These are phyloP conservation scores for Taphrina wiesneri DNA, from an alignment of 1,139 yeast genomes.

Conservation along the genomic window DNA sequence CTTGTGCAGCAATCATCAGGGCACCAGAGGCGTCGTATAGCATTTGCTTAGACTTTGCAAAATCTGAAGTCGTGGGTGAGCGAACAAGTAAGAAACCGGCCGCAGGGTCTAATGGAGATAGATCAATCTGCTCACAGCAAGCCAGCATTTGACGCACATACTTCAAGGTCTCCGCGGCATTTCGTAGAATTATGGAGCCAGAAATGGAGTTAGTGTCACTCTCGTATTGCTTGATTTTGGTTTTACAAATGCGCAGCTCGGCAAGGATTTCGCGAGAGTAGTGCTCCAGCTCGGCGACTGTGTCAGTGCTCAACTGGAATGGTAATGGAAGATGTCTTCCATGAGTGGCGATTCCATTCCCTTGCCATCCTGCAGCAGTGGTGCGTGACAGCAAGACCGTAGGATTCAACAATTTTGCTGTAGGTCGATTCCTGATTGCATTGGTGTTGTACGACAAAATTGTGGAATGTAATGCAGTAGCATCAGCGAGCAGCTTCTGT, in stretches of 20 bases:
- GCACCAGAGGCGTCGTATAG: conserved; percentile 65
- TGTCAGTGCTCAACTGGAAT: neutral
- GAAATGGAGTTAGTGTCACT: neutral
- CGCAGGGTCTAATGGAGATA: conserved; percentile 40
- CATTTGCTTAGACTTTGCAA: conserved; percentile 71
- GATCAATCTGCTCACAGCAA: conserved; percentile 44
- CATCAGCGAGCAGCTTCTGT: conserved; percentile 27
- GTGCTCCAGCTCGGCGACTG: conserved; percentile 5
- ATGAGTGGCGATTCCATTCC: conserved; percentile 32
- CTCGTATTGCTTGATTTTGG: conserved; percentile 32
- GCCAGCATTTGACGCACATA: conserved; percentile 41
- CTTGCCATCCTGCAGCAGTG: conserved; percentile 38
- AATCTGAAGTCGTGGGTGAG: conserved; percentile 50
- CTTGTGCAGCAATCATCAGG: conserved; percentile 68
- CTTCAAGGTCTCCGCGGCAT: conserved; percentile 35
- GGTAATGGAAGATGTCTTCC: neutral
- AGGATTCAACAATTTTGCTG: conserved; percentile 14
- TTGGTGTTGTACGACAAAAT: conserved; percentile 8
- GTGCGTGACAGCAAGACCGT: conserved; percentile 31
- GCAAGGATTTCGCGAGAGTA: conserved; percentile 8
- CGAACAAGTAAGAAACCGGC: conserved; percentile 36
- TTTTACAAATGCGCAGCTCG: conserved; percentile 31
- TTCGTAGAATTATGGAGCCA: neutral
- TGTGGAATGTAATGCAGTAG: conserved; percentile 18
- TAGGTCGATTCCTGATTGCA: neutral